Evolutionary conservation across 2,329 filamentous ascomycete genomes (phyloP), one percentile per base, ranked within the genome.

Genomic region (Coniochaeta prunicola): DNA sequence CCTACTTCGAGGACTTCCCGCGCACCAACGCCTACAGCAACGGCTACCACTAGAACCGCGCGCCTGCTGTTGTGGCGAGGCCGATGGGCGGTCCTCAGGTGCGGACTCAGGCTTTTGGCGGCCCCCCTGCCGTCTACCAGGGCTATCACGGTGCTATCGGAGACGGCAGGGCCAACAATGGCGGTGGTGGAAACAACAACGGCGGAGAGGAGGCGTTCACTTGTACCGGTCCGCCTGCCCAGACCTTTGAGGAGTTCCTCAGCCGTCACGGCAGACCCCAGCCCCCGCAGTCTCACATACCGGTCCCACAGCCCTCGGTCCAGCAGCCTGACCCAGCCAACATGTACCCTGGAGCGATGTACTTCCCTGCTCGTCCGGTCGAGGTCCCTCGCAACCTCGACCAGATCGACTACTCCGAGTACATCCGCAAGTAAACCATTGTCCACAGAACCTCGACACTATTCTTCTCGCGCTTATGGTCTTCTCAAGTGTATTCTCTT

Each of bases 1-100:
- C 89, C 5, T 96, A 94, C 77, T 94, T 96, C 64, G 73, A 75
- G 62, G 72, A 76, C 63, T 71, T 68, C 61, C 61, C 64, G 45
- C 66, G 66, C 57, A 56, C 62, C 38, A 58, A 63, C 55, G 60
- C 66, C 55, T 66, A 68, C 58, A 63, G 67, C 61, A 65, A 65
- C 54, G 65, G 65, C 60, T 71, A 72, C 64, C 67, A 67, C 66
- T 71, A 73, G 68, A 58, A 24, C 38, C 53, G 21, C 50, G 36
- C 56, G 42, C 42, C 38, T 55, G 53, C 53, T 55, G 53, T 36
- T 21, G 53, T 17, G 53, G 53, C 30, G 53, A 36, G 53, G 19
- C 7, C 21, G 6, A 50, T 21, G 45, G 45, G 45, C 45, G 45
- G 45, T 28, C 45, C 45, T 50, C 45, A 21, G 45, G 10, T 17